Evolutionary conservation across 2,329 filamentous ascomycete species (phyloP).

Genomic region (Penicillium italicum): DNA sequence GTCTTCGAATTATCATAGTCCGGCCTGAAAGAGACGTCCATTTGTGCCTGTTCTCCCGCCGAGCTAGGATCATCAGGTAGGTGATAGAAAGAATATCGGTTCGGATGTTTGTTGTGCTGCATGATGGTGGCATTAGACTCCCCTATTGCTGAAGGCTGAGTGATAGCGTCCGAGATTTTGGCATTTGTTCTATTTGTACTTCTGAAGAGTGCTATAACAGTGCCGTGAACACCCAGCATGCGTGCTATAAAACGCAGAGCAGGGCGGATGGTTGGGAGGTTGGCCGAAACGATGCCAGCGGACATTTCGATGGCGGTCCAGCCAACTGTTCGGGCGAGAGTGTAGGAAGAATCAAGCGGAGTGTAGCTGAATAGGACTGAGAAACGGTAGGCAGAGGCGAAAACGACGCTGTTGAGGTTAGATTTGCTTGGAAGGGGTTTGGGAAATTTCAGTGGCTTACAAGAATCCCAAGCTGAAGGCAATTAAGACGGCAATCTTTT

Average conservation of each 20-base stretch:
- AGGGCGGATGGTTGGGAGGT: conserved; percentile 26
- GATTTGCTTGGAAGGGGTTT: background rate
- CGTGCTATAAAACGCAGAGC: conserved; percentile 22
- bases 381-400: background rate
- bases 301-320: conserved; percentile 32
- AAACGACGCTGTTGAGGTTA: background rate
- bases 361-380: background rate
- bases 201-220: background rate
- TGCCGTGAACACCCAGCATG: background rate
- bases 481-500: conserved; percentile 5
- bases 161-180: background rate
- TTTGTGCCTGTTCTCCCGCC: background rate
- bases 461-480: background rate
- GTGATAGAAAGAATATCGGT: background rate
- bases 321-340: conserved; percentile 27
- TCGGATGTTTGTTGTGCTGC: background rate
- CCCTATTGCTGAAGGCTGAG: background rate
- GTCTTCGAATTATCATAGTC: background rate
- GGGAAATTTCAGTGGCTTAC: background rate
- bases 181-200: background rate
- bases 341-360: conserved; percentile 22
- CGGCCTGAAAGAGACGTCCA: background rate
- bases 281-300: conserved; percentile 29
- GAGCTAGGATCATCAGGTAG: background rate
- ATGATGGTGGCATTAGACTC: background rate